Percentiles rank a stretch among this genome's conserved stretches.
Conservation (phyloP, 108 stramenopile genomes). For the Stephanodiscus minutulus region DNA sequence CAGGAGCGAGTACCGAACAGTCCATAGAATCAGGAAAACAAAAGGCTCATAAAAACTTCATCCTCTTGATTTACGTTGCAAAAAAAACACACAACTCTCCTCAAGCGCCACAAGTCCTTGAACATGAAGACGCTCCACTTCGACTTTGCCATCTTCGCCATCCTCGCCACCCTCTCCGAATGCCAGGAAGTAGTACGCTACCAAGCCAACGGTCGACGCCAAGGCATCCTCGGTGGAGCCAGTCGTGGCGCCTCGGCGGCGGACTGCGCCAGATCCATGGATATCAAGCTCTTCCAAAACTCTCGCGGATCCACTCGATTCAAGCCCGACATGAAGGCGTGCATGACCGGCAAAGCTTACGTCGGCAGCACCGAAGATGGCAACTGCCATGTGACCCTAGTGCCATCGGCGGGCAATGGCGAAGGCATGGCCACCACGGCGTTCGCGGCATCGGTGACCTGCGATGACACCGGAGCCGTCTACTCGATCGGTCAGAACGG, state of each 20-base stretch:
- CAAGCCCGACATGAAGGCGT: not conserved
- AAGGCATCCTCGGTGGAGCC: not conserved
- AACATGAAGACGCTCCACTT: no score
- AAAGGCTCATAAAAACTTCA: no score
- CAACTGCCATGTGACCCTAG: no score
- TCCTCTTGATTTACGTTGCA: no score
- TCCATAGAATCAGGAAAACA: no score
- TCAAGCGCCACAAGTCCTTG: no score
- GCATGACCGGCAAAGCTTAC: not conserved
- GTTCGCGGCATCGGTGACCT: not conserved
- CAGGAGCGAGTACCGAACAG: no score
- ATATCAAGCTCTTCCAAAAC: not conserved
- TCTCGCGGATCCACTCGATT: not conserved
- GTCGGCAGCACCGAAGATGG: slow-evolving; percentile 4
- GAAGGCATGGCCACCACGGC: not conserved
- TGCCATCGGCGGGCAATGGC: not conserved
- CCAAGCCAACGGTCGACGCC: not conserved
- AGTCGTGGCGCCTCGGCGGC: not conserved
- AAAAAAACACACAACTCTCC: no score
- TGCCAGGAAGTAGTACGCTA: no score
- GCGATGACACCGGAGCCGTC: no score
- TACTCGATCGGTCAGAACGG: not conserved
- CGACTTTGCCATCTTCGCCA: no score
- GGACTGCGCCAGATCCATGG: not conserved
- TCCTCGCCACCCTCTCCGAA: no score